Conservation (phyloP, 148 eudicot genomes). For the Rhododendron ovatum region DNA sequence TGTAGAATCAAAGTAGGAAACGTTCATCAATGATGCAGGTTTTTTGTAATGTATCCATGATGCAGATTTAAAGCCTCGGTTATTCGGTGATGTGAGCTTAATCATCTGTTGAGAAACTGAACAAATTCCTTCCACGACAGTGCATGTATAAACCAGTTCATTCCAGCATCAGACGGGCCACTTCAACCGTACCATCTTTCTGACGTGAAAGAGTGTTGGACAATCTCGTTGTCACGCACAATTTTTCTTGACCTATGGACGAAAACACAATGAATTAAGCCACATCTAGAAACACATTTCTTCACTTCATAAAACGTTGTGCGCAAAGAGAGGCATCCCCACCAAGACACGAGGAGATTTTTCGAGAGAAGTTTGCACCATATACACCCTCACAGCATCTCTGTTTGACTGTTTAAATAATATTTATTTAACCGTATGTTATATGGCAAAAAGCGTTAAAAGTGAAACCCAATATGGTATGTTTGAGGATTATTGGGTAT, state of each 20-base stretch:
- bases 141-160: slow-evolving; percentile 93
- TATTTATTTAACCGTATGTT: no score
- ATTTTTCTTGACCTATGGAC: background rate
- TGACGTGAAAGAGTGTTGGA: background rate
- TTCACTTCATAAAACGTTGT: slow-evolving; percentile 22
- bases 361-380: slow-evolving; percentile 90
- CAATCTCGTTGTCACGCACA: background rate
- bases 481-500: no score
- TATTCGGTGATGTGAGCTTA: no score
- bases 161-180: slow-evolving; percentile 42
- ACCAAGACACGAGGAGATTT: slow-evolving; percentile 90
- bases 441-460: no score
- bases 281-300: slow-evolving; percentile 53
- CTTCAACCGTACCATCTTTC: slow-evolving; percentile 63
- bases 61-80: no score
- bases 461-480: no score
- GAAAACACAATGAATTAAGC: background rate
- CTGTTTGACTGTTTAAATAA: no score
- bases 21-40: no score
- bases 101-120: slow-evolving; percentile 32
- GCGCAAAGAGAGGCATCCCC: slow-evolving; percentile 91
- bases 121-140: slow-evolving; percentile 94
- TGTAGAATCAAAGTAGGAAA: no score
- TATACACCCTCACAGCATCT: slow-evolving; percentile 42
- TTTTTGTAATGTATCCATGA: no score